These are phyloP conservation scores for Immersiporthe knoxdaviesiana DNA, from an alignment of 2,329 filamentous ascomycete genomes.

Conservation along the genomic window DNA sequence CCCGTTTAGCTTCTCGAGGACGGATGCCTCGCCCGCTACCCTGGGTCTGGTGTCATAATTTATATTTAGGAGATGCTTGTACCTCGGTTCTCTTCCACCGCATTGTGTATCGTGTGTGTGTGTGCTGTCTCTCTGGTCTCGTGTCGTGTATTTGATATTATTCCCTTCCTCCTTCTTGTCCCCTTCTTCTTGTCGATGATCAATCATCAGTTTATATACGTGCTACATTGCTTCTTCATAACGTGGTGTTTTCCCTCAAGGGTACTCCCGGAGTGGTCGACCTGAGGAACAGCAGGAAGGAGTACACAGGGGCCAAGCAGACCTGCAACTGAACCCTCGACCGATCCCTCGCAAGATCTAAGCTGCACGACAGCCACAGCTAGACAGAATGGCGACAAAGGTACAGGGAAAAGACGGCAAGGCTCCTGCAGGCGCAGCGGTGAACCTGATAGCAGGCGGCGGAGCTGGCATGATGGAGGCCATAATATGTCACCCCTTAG, in stretches of 20 bases:
- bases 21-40: not conserved
- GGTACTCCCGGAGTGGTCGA: not conserved
- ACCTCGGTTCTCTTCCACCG: not conserved
- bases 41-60: not conserved
- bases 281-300: not conserved
- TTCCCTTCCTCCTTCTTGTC: not conserved
- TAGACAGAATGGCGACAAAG: slow-evolving; percentile 46
- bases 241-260: not conserved
- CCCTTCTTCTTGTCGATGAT: too few species aligned
- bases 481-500: slow-evolving; percentile 89
- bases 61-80: not conserved
- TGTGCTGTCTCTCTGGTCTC: slow-evolving; percentile 15
- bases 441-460: slow-evolving; percentile 88
- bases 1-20: not conserved
- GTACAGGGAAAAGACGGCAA: slow-evolving; percentile 57
- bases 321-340: not conserved
- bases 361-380: slow-evolving; percentile 35
- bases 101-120: too few species aligned
- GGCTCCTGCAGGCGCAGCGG: slow-evolving; percentile 81
- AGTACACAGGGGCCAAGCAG: not conserved
- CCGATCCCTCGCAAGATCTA: slow-evolving; percentile 5
- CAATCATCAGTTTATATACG: too few species aligned
- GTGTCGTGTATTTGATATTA: slow-evolving; percentile 26
- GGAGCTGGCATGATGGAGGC: slow-evolving; percentile 99
- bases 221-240: too few species aligned